phyloP scores from a whole-genome alignment of 345 rosid species.

The Arabidopsis thaliana region DNA sequence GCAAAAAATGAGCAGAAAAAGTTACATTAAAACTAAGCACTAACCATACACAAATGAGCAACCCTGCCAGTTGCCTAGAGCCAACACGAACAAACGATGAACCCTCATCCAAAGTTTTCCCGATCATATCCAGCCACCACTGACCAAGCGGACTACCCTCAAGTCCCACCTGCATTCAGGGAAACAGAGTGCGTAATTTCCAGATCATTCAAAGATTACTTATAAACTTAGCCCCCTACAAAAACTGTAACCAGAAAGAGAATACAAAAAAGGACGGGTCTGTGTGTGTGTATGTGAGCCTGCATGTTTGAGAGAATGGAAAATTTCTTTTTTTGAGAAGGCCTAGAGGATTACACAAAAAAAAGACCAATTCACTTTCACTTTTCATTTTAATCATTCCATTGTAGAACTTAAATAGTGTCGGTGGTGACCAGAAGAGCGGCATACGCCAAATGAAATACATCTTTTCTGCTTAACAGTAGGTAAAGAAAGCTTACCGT shows the following conservation, averaged over 20 bases:
- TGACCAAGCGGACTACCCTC: slow-evolving; percentile 85
- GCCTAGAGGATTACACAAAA: slow-evolving; percentile 11
- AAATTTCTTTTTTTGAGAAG: background rate
- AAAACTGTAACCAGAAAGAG: slow-evolving; percentile 9
- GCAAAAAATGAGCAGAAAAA: slow-evolving; percentile 23
- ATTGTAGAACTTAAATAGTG: slow-evolving; percentile 22
- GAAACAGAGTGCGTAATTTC: background rate
- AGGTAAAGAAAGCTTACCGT: slow-evolving; percentile 60
- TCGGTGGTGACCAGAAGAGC: slow-evolving; percentile 17
- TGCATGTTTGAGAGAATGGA: slow-evolving; percentile 7
- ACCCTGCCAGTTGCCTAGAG: slow-evolving; percentile 81
- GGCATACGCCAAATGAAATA: background rate
- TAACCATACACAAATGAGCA: slow-evolving; percentile 81
- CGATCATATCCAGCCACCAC: slow-evolving; percentile 81
- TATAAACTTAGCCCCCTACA: background rate
- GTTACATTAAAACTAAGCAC: slow-evolving; percentile 18
- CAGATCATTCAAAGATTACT: slow-evolving; percentile 10
- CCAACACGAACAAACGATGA: slow-evolving; percentile 76
- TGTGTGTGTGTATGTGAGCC: background rate
- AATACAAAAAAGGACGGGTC: background rate
- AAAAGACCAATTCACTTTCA: background rate
- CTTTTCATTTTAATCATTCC: too few relatives aligned
- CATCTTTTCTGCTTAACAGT: slow-evolving; percentile 2
- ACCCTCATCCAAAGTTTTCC: slow-evolving; percentile 70
- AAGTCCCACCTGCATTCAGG: slow-evolving; percentile 65